A percentile compares a stretch with the other conserved stretches of the same genome.
Conservation (phyloP, 164 flowering plant genomes). For the Tinospora cordifolia region DNA sequence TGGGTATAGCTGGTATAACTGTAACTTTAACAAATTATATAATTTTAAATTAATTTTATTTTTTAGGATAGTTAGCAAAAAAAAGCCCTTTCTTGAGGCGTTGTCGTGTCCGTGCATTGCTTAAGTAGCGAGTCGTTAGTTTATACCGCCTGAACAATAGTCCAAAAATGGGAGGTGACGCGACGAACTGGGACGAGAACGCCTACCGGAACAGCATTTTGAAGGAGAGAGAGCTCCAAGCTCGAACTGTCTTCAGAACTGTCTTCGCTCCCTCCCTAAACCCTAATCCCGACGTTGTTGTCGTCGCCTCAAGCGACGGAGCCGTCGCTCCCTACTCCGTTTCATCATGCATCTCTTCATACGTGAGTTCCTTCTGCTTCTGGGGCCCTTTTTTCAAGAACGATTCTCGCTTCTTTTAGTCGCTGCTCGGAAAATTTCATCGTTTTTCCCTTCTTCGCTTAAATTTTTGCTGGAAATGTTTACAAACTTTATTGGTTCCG, state of each 20-base stretch:
- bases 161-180: constrained; percentile 42
- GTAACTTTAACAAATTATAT: too few relatives aligned
- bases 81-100: too few relatives aligned
- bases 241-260: constrained; percentile 75
- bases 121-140: too few relatives aligned
- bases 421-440: not conserved
- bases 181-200: constrained; percentile 73
- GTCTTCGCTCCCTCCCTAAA: constrained; percentile 59
- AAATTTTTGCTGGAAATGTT: too few relatives aligned
- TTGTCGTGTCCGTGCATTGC: too few relatives aligned
- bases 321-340: constrained; percentile 77
- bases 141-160: not conserved
- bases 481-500: not conserved
- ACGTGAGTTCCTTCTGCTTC: constrained; percentile 22
- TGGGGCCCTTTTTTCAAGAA: not conserved
- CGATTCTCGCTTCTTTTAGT: not conserved
- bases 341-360: constrained; percentile 45
- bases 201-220: constrained; percentile 53
- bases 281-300: constrained; percentile 56
- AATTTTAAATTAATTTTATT: too few relatives aligned
- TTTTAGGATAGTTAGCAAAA: too few relatives aligned
- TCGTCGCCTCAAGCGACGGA: constrained; percentile 88
- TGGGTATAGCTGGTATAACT: too few relatives aligned
- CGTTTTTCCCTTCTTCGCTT: not conserved
- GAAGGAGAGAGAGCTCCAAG: constrained; percentile 50